A percentile compares a stretch with the other conserved stretches of the same genome.
Conservation (phyloP, 805 yeast species). For the Saturnispora dispora region DNA sequence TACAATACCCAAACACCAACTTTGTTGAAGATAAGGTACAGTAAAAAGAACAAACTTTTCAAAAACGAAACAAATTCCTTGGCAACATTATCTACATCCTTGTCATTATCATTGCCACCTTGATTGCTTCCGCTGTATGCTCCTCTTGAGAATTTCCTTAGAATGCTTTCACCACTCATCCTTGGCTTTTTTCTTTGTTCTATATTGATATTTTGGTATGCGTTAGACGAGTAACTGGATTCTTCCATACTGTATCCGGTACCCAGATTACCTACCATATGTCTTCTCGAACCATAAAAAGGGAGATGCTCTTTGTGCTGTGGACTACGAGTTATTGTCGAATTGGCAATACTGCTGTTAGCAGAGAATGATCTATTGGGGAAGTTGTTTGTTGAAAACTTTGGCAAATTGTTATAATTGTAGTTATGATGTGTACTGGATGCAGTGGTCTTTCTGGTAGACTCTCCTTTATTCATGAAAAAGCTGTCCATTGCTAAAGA, state of each 20-base stretch:
- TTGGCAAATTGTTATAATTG: conserved; percentile 11
- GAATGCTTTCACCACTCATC: background rate
- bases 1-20: conserved; percentile 20
- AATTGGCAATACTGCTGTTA: background rate
- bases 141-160: conserved; percentile 5
- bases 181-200: background rate
- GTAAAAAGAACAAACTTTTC: conserved; percentile 15
- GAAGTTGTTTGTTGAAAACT: conserved; percentile 7
- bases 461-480: background rate
- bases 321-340: background rate
- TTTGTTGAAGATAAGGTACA: conserved; percentile 18
- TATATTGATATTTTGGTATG: background rate
- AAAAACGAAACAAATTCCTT: conserved; percentile 11
- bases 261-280: conserved; percentile 3
- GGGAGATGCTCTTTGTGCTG: conserved; percentile 9
- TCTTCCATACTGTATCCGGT: background rate
- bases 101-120: background rate
- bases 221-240: background rate
- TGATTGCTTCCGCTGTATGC: background rate
- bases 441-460: background rate
- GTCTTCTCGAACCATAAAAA: conserved; percentile 12
- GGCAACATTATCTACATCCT: conserved; percentile 2
- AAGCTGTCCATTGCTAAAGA: background rate
- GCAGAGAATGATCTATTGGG: background rate
- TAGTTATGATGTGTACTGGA: conserved; percentile 5